Evolutionary conservation across 768 basidiomycete species (phyloP), one percentile per base, ranked within the genome.

Genomic region (Tulasnella sp.): DNA sequence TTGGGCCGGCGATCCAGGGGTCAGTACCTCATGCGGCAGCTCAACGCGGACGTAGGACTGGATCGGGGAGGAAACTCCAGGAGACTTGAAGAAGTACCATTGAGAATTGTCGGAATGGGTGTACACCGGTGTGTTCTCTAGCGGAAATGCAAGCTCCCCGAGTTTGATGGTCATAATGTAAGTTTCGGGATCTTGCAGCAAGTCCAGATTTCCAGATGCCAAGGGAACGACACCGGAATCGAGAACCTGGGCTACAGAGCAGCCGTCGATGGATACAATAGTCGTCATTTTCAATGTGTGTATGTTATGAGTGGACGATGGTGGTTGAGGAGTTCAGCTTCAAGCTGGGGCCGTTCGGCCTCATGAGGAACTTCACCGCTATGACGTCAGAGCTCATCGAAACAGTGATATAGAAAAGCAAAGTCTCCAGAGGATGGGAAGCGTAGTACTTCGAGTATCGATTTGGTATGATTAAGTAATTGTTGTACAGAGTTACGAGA

Each of bases 21-120:
- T 34, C 19, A 47, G 35, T 16, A 40, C 52, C 1, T 29, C 39
- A 26, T 72, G 37, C 19, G 71, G 71, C 17, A 72, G 65, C 26
- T 36, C 42, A n/a, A 72, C 42, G 35, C 64, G 52, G 36, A 72
- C 64, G 44, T 72, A 72, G 2, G 71, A 72, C 22, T 47, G 40
- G 26, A 17, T 37, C 40, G 29, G 36, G n/a, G 64, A 36, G 17
- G 37, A 40, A 22, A 69, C 42, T 36, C 64, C 64, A 34, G 71
- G 71, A 40, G 59, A 37, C 39, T 72, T 66, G 71, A 72, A 72
- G 64, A 72, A 72, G 71, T 72, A 72, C 71, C 71, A 72, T 32
- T 39, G 71, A 17, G 71, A 62, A 35, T 72, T 64, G 4, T 72
- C 35, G 26, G 71, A 26, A 22, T 72, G 71, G 16, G 71, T 72